Base-by-base conservation (phyloP, 2,329 filamentous ascomycete genomes). In the Aaosphaeria pasadenensis region DNA sequence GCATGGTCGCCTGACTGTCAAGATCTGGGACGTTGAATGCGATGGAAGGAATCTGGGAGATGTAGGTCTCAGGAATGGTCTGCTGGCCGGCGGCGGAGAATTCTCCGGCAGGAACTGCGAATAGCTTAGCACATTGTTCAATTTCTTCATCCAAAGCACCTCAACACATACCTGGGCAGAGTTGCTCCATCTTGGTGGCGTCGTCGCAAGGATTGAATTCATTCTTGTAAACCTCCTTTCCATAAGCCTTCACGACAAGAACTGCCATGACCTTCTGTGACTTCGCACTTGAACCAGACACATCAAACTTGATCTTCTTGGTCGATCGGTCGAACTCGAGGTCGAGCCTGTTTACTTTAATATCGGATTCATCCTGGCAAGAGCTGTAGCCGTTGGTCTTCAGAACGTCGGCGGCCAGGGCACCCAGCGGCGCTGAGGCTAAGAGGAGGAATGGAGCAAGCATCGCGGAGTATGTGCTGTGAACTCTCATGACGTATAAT, bases 1-100 rank as follows among this genome's bases (percentile, higher is more conserved):
- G 75, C 54, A 99, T 75, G 40, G 85, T 94, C 32, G 91, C 94
- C 60, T 86, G 74, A 35, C 92, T 92, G 47, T 92, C 86, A 58
- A 99, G 87, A 67, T 99, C 91, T 43, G 94, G 94, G 31, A 99
- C 78, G 51, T 83, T 81, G 74, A 96, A 99, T 9, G 92, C 92
- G 56, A 99, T 95, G 2, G 83, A 75, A 1, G 94, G 94, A 38
- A 99, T 92, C 71, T 87, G 74, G 46, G 79, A 79, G 47, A 89
- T 84, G 64, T 85, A 92, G 51, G 84, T 63, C 0, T 80, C 71
- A 11, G 91, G 88, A 36, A 99, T 88, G 30, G 77, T 71, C 67
- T 94, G 87, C 4, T 73, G 74, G 42, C 91, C 92, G 39, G 75
- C 73, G 6, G 92, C 91, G 11, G 82, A 72, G 63, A 97, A 99